Base-by-base conservation (phyloP, 2,329 filamentous ascomycete genomes). In the Beauveria bassiana region DNA sequence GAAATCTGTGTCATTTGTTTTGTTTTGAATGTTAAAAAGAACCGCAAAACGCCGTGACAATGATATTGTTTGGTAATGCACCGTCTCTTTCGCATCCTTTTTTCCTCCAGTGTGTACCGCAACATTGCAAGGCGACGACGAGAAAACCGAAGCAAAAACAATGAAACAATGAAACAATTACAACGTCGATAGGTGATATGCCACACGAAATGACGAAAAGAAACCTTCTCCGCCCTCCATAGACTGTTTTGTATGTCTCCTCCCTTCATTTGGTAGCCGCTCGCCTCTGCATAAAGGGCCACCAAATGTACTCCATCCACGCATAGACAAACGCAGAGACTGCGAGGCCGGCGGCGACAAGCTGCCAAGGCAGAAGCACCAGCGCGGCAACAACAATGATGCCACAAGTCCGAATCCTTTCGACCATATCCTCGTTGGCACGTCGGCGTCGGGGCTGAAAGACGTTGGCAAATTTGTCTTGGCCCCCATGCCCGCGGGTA, bases 311-410 rank as follows among this genome's bases (percentile, higher is more conserved):
- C 42, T 51, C 70, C 68, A 73, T 74, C 70, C 72, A 74, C 69
- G 76, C 66, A 68, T 79, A 81, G 69, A 76, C 70, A 63, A 72
- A 68, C 51, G 72, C 77, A 60, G 68, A 69, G 40, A 67, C 68
- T 54, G 73, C 63, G 53, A 73, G 67, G 62, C 75, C 71, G 60
- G 77, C 59, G 26, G 69, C 68, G 56, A 78, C 70, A 61, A 81
- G 69, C 65, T 72, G 72, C 55, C 70, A 70, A 61, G 80, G 80
- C 49, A 83, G 75, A 65, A 83, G 73, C 63, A 82, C 78, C 56
- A 77, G 66, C 18, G 77, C 76, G 14, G 76, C 79, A 59, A 79
- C 66, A 31, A 78, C 62, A 52, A 72, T 69, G 65, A 77, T 71
- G 65, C 79, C 76, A 63, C 75, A 72, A 61, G 70, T 73, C 59